Percentiles rank a stretch among this genome's conserved stretches.
Conservation (phyloP, 1,284 basidiomycete genomes). For the Ganoderma boninense region DNA sequence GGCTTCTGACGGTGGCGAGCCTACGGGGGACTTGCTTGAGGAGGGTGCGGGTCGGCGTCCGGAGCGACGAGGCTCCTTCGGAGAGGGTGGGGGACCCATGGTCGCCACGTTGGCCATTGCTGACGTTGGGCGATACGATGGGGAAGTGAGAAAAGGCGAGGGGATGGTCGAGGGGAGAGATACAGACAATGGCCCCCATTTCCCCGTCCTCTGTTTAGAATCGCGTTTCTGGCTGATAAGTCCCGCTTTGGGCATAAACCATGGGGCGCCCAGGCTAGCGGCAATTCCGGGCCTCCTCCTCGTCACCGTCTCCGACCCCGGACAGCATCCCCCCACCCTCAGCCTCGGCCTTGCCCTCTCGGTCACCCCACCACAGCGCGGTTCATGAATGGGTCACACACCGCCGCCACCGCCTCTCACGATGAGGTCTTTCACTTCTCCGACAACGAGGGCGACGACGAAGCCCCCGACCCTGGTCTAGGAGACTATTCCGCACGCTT, state of each 20-base stretch:
- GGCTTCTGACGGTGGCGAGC: constrained; percentile 67
- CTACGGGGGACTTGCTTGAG: constrained; percentile 73
- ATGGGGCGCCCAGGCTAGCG: constrained; percentile 9
- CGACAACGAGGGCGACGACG: constrained; percentile 44
- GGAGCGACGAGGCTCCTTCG: constrained; percentile 78
- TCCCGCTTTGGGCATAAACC: constrained; percentile 17
- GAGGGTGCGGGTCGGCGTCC: constrained; percentile 75
- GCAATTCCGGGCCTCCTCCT: constrained; percentile 20
- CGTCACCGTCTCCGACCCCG: constrained; percentile 9
- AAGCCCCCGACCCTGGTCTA: constrained; percentile 42
- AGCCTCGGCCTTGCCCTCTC: constrained; percentile 9
- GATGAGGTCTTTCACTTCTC: constrained; percentile 41
- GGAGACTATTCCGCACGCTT: constrained; percentile 78
- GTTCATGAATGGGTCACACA: constrained; percentile 42
- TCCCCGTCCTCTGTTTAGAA: constrained; percentile 30
- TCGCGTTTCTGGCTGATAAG: constrained; percentile 26
- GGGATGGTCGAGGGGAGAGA: constrained; percentile 29
- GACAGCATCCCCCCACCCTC: constrained; percentile 20
- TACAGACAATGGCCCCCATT: constrained; percentile 35
- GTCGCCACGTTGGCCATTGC: constrained; percentile 43
- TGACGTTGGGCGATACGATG: constrained; percentile 30
- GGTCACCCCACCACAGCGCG: constrained; percentile 5
- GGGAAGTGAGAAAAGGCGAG: constrained; percentile 27
- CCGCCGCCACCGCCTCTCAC: constrained; percentile 23
- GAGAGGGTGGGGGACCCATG: constrained; percentile 81